Conservation (phyloP, 371 early-diverging fungal species). For the Rhizopus microsporus region DNA sequence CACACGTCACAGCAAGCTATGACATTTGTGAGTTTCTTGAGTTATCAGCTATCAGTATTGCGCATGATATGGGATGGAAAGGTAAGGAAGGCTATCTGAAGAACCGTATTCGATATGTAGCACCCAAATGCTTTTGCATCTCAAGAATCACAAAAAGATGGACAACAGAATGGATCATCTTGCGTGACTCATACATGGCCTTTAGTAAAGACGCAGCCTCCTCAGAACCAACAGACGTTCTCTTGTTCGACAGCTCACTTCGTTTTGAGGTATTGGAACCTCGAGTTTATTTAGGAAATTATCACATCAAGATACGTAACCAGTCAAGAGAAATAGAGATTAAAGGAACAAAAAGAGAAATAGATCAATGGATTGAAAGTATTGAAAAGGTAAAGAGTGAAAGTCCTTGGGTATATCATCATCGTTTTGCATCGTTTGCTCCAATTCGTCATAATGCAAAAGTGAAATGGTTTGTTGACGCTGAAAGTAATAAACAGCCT, state of each 20-base stretch:
- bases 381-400: constrained; percentile 59
- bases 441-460: constrained; percentile 70
- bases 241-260: constrained; percentile 70
- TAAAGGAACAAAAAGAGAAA: constrained; percentile 61
- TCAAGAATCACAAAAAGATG: constrained; percentile 43
- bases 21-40: constrained; percentile 86
- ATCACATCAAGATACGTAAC: constrained; percentile 55
- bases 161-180: constrained; percentile 72
- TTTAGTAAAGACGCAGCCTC: constrained; percentile 57
- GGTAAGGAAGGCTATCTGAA: constrained; percentile 81
- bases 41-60: constrained; percentile 71
- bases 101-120: constrained; percentile 50
- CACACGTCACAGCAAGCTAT: constrained; percentile 65
- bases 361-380: constrained; percentile 68
- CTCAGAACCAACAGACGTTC: constrained; percentile 65
- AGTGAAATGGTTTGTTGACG: constrained; percentile 84
- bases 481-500: constrained; percentile 47
- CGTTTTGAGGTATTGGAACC: constrained; percentile 36
- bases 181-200: constrained; percentile 77
- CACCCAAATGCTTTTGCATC: constrained; percentile 39
- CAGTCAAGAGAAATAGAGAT: constrained; percentile 66
- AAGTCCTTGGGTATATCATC: constrained; percentile 70
- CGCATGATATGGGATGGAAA: constrained; percentile 85
- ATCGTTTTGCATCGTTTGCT: constrained; percentile 82
- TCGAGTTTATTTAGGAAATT: constrained; percentile 30